Base-by-base conservation (phyloP, 2,329 filamentous ascomycete genomes). In the Neofusicoccum laricinum region DNA sequence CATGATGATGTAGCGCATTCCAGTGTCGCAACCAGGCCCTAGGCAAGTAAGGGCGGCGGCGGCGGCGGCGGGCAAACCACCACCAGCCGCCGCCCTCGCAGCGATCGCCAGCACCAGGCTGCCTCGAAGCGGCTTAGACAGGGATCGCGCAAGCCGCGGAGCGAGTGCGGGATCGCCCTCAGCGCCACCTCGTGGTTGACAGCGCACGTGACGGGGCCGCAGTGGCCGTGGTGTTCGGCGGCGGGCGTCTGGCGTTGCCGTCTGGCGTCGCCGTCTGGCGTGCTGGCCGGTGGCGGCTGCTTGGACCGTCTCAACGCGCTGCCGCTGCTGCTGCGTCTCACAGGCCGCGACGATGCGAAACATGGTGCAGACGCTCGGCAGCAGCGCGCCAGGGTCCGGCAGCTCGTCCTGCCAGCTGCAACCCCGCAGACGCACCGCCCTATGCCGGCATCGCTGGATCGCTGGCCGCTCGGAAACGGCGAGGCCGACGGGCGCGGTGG, bases 1-100 rank as follows among this genome's bases (percentile, higher is more conserved):
- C 55, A 43, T 59, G 55, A 59, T 45, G 53, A 21, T n/a, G 51
- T 58, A 43, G 53, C 53, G 53, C 40, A 57, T 57, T 57, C 51
- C 36, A 45, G 21, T n/a, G 38, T 58, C 53, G 53, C 53, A 25
- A 32, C 38, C 21, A 21, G 40, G 51, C 51, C 51, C 51, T 17
- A 41, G 40, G 53, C 55, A 36, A 19, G 36, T 19, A 57, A 57
- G 51, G 51, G 36, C 36, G 36, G 36, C 36, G 4, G 25, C 25
- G 25, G 25, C 25, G 5, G 50, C 50, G 50, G 50, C 50, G 38
- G 53, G 38, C 38, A 34, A 41, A 58, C 48, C 48, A 50, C 48
- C 48, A 17, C 38, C 15, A 8, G 50, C 50, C 32, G 50, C 21
- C 53, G 53, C 15, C 41, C n/a, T 43, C 41, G 41, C 41, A 43